A percentile compares a stretch with the other conserved stretches of the same genome.
Conservation (phyloP, 1,139 yeast species). For the Taphrina sp. region DNA sequence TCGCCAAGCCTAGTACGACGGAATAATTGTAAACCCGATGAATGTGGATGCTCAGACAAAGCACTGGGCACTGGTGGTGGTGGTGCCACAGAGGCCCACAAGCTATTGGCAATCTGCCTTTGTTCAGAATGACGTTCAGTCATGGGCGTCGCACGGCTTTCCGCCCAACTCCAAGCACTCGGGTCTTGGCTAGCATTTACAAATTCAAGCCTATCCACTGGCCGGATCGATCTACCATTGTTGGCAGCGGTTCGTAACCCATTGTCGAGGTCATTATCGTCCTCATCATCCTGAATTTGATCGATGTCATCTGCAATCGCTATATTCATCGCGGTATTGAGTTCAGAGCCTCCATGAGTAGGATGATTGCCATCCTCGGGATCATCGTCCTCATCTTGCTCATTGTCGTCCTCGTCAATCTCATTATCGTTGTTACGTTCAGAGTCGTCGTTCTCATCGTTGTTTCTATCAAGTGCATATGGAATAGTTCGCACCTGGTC, state of each 20-base stretch:
- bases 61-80: neutral
- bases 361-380: constrained; percentile 35
- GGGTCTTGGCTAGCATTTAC: constrained; percentile 36
- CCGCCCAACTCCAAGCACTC: constrained; percentile 38
- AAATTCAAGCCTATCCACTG: no score
- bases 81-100: constrained; percentile 16
- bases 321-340: constrained; percentile 14
- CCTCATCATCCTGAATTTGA: constrained; percentile 36
- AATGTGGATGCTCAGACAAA: neutral
- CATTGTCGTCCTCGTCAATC: constrained; percentile 45
- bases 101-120: constrained; percentile 9
- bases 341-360: neutral
- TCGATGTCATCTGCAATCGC: no score
- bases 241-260: no score
- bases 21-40: constrained; percentile 20
- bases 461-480: no score
- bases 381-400: constrained; percentile 34
- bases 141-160: no score
- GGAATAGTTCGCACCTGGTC: no score
- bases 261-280: constrained; percentile 37
- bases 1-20: constrained; percentile 21
- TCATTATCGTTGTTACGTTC: constrained; percentile 46
- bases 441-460: no score
- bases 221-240: no score
- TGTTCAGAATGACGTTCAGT: constrained; percentile 34